Base-by-base conservation (phyloP, 1,284 basidiomycete species). In the Dichomitus squalens region DNA sequence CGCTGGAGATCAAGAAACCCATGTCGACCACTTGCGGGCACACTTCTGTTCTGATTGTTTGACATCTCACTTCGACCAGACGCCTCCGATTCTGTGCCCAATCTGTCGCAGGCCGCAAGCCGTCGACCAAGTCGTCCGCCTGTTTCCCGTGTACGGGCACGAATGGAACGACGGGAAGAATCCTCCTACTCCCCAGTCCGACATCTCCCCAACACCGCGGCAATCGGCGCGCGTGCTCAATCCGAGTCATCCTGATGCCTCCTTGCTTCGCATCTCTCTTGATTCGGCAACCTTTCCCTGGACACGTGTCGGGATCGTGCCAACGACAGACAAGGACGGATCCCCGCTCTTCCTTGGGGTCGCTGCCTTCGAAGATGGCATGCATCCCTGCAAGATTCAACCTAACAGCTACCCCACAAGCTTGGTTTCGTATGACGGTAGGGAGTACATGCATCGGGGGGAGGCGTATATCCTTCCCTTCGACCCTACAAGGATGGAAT, bases 31-130 rank as follows among this genome's bases (percentile, higher is more conserved):
- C 27, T 11, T 47, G 44, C 31, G 44, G 44, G 3, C 44, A 47
- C 20, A 33, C 29, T 69, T 65, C 56, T 69, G 68, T 44, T 29
- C 59, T 8, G 65, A 65, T 21, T 68, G 66, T 46, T 60, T 65
- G 7, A 59, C 64, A 2, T 65, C 59, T 43, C 58, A 62, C 43
- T 66, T 69, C 47, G 54, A 36, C 23, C 43, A 52, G 1, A 38
- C 33, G 12, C 53, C 55, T 36, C 34, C 44, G 6, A 53, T 49
- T 35, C n/a, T n/a, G n/a, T 69, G 68, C 48, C 55, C 58, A n/a
- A 49, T 61, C 21, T 68, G 68, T 40, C 60, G 65, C 27, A 56
- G 47, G 21, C 51, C 54, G 11, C 61, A 60, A 33, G 57, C 35
- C 2, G 48, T 56, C n/a, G 57, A 60, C 7, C 23, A 55, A 6